Conservation (phyloP, 768 basidiomycete genomes). For the Tricholoma sp. region DNA sequence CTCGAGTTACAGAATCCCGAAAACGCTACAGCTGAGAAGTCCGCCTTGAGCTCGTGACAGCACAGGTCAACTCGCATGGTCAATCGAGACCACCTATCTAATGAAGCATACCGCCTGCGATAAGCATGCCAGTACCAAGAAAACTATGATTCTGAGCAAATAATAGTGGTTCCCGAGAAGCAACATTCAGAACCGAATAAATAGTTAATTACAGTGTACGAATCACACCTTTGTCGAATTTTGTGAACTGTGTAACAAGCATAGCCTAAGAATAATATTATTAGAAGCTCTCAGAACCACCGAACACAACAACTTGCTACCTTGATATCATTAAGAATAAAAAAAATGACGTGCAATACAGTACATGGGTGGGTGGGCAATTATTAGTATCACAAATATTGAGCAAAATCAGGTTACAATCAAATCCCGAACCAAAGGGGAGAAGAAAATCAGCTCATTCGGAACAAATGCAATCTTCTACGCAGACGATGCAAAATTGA, state of each 20-base stretch:
- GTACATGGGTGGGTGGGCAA: too few species aligned
- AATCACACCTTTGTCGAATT: not conserved
- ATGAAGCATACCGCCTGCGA: not conserved
- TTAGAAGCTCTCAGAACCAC: not conserved
- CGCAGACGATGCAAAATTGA: constrained; percentile 19
- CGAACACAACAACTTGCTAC: not conserved
- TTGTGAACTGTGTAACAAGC: not conserved
- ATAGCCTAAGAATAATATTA: not conserved
- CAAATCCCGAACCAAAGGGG: not conserved
- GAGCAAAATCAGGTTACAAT: too few species aligned
- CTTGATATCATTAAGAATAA: not conserved
- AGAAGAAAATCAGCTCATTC: not conserved
- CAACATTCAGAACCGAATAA: not conserved
- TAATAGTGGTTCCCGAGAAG: not conserved
- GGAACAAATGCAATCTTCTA: not conserved
- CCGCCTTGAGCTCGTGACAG: too few species aligned
- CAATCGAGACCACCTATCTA: not conserved
- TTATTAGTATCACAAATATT: too few species aligned
- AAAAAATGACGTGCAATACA: too few species aligned
- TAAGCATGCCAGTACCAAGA: not conserved
- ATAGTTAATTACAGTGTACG: not conserved
- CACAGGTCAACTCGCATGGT: too few species aligned
- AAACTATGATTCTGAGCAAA: not conserved
- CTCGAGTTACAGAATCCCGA: too few species aligned
- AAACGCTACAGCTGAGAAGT: too few species aligned